These are phyloP conservation scores for Phytophthora brassicae DNA, from an alignment of 352 stramenopile genomes.

Conservation along the genomic window DNA sequence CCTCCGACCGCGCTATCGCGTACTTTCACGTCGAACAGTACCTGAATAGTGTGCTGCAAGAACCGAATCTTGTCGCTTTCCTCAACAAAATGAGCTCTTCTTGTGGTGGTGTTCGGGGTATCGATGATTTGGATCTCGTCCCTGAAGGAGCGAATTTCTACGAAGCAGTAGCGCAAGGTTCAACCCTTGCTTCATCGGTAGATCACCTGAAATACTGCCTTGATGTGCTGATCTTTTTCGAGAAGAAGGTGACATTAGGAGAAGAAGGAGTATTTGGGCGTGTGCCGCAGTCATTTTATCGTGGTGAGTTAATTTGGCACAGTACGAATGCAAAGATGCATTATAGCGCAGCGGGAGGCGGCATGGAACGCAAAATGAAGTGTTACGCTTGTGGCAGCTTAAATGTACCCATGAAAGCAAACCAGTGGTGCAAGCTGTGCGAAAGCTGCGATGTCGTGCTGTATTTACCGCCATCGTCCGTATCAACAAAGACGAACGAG, in stretches of 20 bases:
- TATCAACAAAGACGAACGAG: conserved; percentile 78
- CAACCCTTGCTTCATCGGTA: conserved; percentile 56
- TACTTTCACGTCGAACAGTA: conserved; percentile 88
- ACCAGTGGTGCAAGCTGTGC: conserved; percentile 77
- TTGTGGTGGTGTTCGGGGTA: conserved; percentile 28
- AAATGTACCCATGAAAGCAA: conserved; percentile 65
- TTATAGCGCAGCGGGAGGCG: conserved; percentile 31
- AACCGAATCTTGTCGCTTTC: conserved; percentile 59
- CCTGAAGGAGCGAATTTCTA: conserved; percentile 72
- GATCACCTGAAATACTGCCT: conserved; percentile 83
- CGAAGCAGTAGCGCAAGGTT: conserved; percentile 50
- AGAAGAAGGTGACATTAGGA: conserved; percentile 82
- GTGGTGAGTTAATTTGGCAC: conserved; percentile 77
- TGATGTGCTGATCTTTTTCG: conserved; percentile 86
- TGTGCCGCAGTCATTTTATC: conserved; percentile 76
- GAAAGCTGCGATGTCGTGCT: conserved; percentile 73
- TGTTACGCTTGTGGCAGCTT: conserved; percentile 77
- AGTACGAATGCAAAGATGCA: conserved; percentile 36
- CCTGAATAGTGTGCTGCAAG: conserved; percentile 75
- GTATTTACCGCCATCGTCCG: conserved; percentile 74
- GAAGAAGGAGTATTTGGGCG: conserved; percentile 67
- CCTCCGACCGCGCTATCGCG: conserved; percentile 73
- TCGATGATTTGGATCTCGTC: conserved; percentile 59
- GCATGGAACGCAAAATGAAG: conserved; percentile 63
- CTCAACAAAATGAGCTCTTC: conserved; percentile 76